These are phyloP conservation scores for Termitomyces sp. DNA, from an alignment of 768 basidiomycete genomes.

Conservation along the genomic window DNA sequence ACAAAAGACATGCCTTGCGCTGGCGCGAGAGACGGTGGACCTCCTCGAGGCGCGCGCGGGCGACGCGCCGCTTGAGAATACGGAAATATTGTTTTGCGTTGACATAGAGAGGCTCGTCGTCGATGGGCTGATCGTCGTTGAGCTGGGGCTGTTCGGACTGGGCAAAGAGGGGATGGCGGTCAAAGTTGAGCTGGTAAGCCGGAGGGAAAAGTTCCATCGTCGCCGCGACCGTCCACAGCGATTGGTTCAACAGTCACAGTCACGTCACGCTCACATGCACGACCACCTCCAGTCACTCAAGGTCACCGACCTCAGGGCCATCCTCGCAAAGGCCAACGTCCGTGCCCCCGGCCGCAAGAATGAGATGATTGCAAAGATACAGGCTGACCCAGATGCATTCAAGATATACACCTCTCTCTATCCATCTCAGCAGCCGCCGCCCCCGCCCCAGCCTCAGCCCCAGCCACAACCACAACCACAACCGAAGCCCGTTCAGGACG, in stretches of 20 bases:
- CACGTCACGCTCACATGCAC: conserved; percentile 20
- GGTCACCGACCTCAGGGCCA: conserved; percentile 62
- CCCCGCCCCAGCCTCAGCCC: conserved; percentile 9
- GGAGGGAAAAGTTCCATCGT: conserved; percentile 44
- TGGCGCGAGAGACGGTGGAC: conserved; percentile 88
- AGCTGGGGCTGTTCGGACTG: conserved; percentile 15
- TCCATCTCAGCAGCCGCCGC: conserved; percentile 11
- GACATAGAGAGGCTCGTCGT: conserved; percentile 98
- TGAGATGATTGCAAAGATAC: conserved; percentile 61
- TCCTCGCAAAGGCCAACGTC: conserved; percentile 48
- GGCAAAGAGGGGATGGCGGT: conserved; percentile 15
- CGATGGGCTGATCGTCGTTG: conserved; percentile 39
- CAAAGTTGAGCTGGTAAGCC: conserved; percentile 42
- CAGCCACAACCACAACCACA: not conserved
- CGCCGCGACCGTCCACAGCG: conserved; percentile 35
- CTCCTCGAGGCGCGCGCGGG: conserved; percentile 88
- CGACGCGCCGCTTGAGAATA: conserved; percentile 91
- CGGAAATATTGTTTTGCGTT: conserved; percentile 99
- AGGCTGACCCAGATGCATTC: conserved; percentile 44
- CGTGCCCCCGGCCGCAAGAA: conserved; percentile 50
- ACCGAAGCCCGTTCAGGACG: conserved; percentile 17
- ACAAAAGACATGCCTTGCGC: conserved; percentile 62
- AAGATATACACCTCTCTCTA: conserved; percentile 28
- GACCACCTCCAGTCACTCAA: conserved; percentile 54
- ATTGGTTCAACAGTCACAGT: conserved; percentile 33